Evolutionary conservation across 169 alveolate species (phyloP), one percentile per base, ranked within the genome.

Genomic region (Plasmodium cynomolgi): DNA sequence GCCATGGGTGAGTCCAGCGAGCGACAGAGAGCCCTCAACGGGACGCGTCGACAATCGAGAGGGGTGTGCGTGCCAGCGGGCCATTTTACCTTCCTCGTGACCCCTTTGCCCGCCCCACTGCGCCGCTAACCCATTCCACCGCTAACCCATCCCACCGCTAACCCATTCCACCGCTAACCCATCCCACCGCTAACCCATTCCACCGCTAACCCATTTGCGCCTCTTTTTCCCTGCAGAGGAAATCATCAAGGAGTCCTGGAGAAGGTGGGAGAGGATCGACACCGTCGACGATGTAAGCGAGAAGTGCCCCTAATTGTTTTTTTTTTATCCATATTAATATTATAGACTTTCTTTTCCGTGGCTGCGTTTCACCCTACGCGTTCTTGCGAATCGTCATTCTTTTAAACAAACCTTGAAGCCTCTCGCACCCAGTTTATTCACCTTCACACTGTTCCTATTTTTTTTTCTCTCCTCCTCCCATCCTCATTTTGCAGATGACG

Each of bases 231-330:
- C 71, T 91, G 31, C 37, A 91, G 95, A 91, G 33, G 92, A 91
- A 81, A 91, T 91, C 17, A 91, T 91, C 54, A 91, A 91, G 54
- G 95, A 91, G 56, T 91, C 95, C 15, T 82, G 95, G 95, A 91
- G 84, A 81, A 91, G 95, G 84, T 91, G 95, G 95, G 92, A 62
- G 74, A 31, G 84, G 74, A 91, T 91, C 74, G 95, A 91, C 47
- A 91, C 95, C 84, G 95, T 91, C 34, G 95, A 91, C 20, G 95
- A 91, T 91, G 95, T 91, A 91, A 91, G n/a, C 34, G 72, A 71
- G n/a, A 80, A 13, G 11, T 58, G 41, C 56, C 54, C 73, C 23
- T 29, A 33, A 17, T 58, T 44, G 8, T 84, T 15, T 90, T 33
- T 81, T 39, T 34, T 26, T 81, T 9, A 33, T 56, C 54, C 23